Percentiles rank a stretch among this genome's conserved stretches.
Evolutionary conservation across 352 stramenopile species (phyloP).

Genomic region (Phytophthora uliginosa): DNA sequence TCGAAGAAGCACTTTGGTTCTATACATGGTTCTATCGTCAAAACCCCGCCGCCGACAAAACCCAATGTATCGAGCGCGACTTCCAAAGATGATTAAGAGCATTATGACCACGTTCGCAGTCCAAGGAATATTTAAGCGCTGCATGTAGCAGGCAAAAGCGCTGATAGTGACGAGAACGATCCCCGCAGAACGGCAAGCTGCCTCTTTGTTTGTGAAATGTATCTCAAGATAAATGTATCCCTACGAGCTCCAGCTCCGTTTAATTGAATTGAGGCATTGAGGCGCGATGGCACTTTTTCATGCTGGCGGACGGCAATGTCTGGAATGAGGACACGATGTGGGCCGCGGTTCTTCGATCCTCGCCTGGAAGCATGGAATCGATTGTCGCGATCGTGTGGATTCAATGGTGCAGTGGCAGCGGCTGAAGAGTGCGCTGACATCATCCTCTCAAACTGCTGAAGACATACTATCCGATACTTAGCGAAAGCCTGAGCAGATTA

Average conservation of each 20-base stretch:
- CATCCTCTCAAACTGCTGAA: slow-evolving; percentile 26
- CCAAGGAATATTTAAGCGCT: slow-evolving; percentile 39
- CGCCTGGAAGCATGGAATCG: slow-evolving; percentile 9
- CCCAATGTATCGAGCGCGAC: background rate
- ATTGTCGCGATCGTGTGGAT: slow-evolving; percentile 21
- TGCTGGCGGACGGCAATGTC: background rate
- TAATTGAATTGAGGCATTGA: background rate
- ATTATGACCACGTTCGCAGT: slow-evolving; percentile 35
- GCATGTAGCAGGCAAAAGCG: slow-evolving; percentile 5
- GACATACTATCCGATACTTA: slow-evolving; percentile 26
- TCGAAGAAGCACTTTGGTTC: slow-evolving; percentile 3
- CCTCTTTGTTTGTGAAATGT: slow-evolving; percentile 26
- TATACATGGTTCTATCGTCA: background rate
- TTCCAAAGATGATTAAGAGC: slow-evolving; percentile 32
- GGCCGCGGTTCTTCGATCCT: slow-evolving; percentile 13
- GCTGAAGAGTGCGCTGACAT: slow-evolving; percentile 20
- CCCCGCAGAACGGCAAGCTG: background rate
- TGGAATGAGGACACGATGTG: slow-evolving; percentile 24
- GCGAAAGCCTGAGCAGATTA: slow-evolving; percentile 4
- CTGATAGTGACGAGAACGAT: background rate
- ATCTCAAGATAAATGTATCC: slow-evolving; percentile 20
- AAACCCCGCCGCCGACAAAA: slow-evolving; percentile 6
- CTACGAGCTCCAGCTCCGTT: slow-evolving; percentile 2
- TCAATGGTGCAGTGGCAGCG: background rate
- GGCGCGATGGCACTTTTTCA: background rate